These are phyloP conservation scores for Isabelozyma gotoi DNA, from an alignment of 805 yeast genomes.

Conservation along the genomic window DNA sequence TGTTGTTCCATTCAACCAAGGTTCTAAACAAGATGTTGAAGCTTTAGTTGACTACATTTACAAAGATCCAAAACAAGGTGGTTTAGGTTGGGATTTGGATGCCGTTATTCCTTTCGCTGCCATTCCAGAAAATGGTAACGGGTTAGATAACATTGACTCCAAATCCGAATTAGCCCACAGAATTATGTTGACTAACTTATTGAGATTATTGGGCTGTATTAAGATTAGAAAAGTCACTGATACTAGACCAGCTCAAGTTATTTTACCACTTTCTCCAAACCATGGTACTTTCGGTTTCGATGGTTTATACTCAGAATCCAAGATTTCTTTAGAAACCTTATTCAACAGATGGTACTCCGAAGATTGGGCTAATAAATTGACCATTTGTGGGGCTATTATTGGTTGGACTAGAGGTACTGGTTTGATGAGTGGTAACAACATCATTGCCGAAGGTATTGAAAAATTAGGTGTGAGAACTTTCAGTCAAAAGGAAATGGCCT, in stretches of 20 bases:
- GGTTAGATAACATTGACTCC: slow-evolving; percentile 88
- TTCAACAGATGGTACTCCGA: slow-evolving; percentile 99
- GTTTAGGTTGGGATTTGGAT: slow-evolving; percentile 97
- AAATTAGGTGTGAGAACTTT: slow-evolving; percentile 94
- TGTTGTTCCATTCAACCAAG: slow-evolving; percentile 99
- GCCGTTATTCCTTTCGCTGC: slow-evolving; percentile 97
- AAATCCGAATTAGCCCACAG: slow-evolving; percentile 98
- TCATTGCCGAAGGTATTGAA: slow-evolving; percentile 97
- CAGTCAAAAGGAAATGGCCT: slow-evolving; percentile 99
- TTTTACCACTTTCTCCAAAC: slow-evolving; percentile 96
- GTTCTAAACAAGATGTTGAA: slow-evolving; percentile 90
- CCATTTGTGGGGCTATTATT: slow-evolving; percentile 96
- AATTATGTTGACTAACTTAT: slow-evolving; percentile 93
- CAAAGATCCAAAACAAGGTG: slow-evolving; percentile 78
- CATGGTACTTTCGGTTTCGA: slow-evolving; percentile 99
- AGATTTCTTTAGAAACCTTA: slow-evolving; percentile 89
- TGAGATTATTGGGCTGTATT: slow-evolving; percentile 88
- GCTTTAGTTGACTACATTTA: slow-evolving; percentile 84
- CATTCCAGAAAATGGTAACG: slow-evolving; percentile 97
- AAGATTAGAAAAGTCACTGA: slow-evolving; percentile 81
- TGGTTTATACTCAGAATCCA: slow-evolving; percentile 97
- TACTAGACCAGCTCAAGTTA: slow-evolving; percentile 98
- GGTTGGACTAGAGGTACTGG: slow-evolving; percentile 99
- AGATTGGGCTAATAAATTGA: slow-evolving; percentile 91
- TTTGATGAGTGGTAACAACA: slow-evolving; percentile 94